phyloP scores from a whole-genome alignment of 257 asterid species.

The Fraxinus cuspidata region DNA sequence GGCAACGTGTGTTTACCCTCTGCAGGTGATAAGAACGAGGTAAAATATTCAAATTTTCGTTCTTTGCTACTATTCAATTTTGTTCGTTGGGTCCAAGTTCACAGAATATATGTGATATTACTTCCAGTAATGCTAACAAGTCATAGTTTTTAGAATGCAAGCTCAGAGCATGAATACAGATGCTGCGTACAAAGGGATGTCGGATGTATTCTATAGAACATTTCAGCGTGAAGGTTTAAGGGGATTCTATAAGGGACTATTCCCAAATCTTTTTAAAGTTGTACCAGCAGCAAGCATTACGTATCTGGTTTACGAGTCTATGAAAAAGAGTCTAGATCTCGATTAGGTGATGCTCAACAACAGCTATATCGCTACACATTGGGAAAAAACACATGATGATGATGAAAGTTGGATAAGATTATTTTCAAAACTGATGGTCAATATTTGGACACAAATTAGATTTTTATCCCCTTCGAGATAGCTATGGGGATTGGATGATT shows the following conservation, averaged over 20 bases:
- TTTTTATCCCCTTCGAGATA: slow-evolving; percentile 44
- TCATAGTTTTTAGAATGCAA: slow-evolving; percentile 76
- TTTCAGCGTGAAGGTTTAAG: slow-evolving; percentile 62
- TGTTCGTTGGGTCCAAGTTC: not conserved
- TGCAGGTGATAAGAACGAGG: slow-evolving; percentile 98
- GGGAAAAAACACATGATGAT: slow-evolving; percentile 30
- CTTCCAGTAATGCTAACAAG: slow-evolving; percentile 19
- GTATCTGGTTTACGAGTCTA: slow-evolving; percentile 84
- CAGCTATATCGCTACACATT: slow-evolving; percentile 1
- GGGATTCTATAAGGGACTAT: slow-evolving; percentile 93
- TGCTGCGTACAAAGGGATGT: slow-evolving; percentile 61
- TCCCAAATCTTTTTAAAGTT: slow-evolving; percentile 93
- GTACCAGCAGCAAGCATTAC: slow-evolving; percentile 98
- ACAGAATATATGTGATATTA: not conserved
- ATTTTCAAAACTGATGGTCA: slow-evolving; percentile 36
- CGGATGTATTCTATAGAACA: slow-evolving; percentile 71
- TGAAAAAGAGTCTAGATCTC: slow-evolving; percentile 83
- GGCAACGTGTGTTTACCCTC: slow-evolving; percentile 93
- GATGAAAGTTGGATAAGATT: slow-evolving; percentile 42
- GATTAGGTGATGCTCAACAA: slow-evolving; percentile 43
- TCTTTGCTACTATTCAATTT: not conserved
- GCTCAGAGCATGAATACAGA: slow-evolving; percentile 51
- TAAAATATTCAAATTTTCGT: slow-evolving; percentile 26
- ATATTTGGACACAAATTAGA: slow-evolving; percentile 43
- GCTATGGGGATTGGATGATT: slow-evolving; percentile 45